These are phyloP conservation scores for Zanthoxylum bungeanum DNA, from an alignment of 345 rosid species.

Conservation along the genomic window DNA sequence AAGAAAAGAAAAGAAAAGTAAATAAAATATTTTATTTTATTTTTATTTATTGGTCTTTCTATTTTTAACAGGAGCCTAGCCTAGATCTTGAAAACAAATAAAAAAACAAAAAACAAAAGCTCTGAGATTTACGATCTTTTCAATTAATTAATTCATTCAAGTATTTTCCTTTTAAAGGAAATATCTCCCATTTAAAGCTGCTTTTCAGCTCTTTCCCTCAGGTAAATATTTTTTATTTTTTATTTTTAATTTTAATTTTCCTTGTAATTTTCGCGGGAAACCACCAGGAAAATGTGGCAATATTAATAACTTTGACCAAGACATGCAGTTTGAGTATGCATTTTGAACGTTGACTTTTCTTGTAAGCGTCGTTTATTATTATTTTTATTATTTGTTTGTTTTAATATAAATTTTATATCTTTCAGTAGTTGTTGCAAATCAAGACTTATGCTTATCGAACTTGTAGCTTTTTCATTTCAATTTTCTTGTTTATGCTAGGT, in stretches of 20 bases:
- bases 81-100: constrained; percentile 27
- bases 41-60: background rate
- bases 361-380: background rate
- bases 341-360: constrained; percentile 19
- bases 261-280: constrained; percentile 9
- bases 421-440: constrained; percentile 24
- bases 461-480: no score
- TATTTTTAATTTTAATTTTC: no score
- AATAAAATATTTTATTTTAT: background rate
- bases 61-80: constrained; percentile 6
- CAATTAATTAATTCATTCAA: background rate
- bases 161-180: background rate
- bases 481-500: no score
- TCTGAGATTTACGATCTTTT: constrained; percentile 19
- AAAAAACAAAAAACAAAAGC: background rate
- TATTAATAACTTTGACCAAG: constrained; percentile 3
- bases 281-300: background rate
- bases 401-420: constrained; percentile 9
- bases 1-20: background rate
- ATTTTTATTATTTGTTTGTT: no score
- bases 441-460: no score
- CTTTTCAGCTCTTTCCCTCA: background rate
- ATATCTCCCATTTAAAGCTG: background rate
- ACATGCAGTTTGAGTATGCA: background rate
- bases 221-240: no score